Conservation (phyloP, 2,329 filamentous ascomycete genomes). For the Pyrenochaeta sp. region DNA sequence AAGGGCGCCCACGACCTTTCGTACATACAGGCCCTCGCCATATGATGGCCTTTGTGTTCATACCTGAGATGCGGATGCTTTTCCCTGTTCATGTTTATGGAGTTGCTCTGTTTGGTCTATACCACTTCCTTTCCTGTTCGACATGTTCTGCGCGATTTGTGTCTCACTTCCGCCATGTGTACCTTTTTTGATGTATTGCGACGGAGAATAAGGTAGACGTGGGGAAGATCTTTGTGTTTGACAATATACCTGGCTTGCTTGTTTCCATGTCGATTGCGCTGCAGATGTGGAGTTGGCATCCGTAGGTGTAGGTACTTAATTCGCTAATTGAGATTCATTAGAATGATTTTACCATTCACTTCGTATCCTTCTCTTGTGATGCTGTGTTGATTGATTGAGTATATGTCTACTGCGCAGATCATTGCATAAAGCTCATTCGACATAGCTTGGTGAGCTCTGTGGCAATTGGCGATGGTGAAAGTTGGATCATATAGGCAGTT, state of each 20-base stretch:
- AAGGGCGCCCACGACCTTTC: slow-evolving; percentile 1
- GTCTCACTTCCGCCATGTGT: slow-evolving; percentile 21
- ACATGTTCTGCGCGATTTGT: slow-evolving; percentile 33
- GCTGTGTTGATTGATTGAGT: no score
- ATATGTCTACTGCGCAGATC: neutral
- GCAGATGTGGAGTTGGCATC: slow-evolving; percentile 4
- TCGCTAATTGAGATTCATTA: slow-evolving; percentile 38
- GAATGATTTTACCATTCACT: slow-evolving; percentile 1
- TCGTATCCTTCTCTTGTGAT: no score
- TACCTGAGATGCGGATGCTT: slow-evolving; percentile 29
- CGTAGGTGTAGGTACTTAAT: slow-evolving; percentile 36
- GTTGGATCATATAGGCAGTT: no score
- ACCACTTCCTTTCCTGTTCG: slow-evolving; percentile 40
- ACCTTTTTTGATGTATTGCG: slow-evolving; percentile 15
- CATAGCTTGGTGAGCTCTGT: no score
- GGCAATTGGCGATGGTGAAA: no score
- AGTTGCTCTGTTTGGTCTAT: slow-evolving; percentile 48
- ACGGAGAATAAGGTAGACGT: slow-evolving; percentile 10
- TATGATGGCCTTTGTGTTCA: slow-evolving; percentile 24
- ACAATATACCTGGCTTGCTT: slow-evolving; percentile 15
- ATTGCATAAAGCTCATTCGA: neutral
- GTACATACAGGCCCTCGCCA: slow-evolving; percentile 20
- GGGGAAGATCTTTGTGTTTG: slow-evolving; percentile 1
- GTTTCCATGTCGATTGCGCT: slow-evolving; percentile 8
- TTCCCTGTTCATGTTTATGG: slow-evolving; percentile 40